Percentiles rank a stretch among this genome's conserved stretches.
phyloP scores from a whole-genome alignment of 768 basidiomycete species.

The Russula sp. region DNA sequence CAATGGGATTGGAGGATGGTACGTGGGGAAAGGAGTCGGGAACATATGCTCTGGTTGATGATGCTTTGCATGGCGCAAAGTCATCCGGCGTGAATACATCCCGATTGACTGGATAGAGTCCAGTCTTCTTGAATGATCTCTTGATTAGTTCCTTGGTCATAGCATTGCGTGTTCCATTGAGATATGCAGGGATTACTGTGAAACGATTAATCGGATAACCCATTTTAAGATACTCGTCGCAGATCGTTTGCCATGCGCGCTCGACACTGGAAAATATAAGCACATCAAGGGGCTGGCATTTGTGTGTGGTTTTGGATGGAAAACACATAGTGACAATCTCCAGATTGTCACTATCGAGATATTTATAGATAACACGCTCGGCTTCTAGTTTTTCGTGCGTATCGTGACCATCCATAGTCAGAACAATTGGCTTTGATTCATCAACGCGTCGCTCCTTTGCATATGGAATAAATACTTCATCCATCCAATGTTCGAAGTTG shows the following conservation, averaged over 20 bases:
- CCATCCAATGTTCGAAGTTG: not conserved
- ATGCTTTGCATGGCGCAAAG: not conserved
- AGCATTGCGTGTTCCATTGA: fast-evolving
- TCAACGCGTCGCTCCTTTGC: not conserved
- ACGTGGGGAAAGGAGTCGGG: not conserved
- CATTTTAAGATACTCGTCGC: not conserved
- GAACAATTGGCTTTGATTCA: not conserved
- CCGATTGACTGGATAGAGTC: not conserved
- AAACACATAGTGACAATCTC: not conserved
- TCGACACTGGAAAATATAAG: not conserved
- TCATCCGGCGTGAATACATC: not conserved
- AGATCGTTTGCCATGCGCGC: not conserved
- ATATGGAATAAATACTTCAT: not conserved
- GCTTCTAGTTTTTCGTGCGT: not conserved
- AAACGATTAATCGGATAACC: not conserved
- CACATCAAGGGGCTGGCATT: not conserved
- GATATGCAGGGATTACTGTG: not conserved
- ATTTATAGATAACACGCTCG: not conserved
- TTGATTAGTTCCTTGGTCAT: not conserved
- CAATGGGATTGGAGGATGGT: not conserved
- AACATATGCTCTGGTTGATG: not conserved
- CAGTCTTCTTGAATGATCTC: not conserved
- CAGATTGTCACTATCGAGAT: not conserved
- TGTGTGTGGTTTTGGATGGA: not conserved
- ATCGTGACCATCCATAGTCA: not conserved